A percentile compares a stretch with the other conserved stretches of the same genome.
These are phyloP conservation scores for Phytophthora nicotianae DNA, from an alignment of 352 stramenopile species.

Conservation along the genomic window DNA sequence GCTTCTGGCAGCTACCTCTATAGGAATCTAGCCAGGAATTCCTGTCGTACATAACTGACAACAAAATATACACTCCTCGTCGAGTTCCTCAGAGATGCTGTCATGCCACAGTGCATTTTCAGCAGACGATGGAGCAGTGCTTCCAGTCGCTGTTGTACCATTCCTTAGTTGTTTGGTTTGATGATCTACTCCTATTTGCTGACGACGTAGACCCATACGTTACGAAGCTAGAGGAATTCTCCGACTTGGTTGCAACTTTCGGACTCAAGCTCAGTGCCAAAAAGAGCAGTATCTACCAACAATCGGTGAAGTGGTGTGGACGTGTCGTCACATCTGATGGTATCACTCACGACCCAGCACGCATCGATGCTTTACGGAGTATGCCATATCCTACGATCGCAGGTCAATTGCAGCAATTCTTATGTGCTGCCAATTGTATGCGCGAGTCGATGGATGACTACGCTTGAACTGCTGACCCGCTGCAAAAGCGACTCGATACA, in stretches of 20 bases:
- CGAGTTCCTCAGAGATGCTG: background rate
- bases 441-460: slow-evolving; percentile 6
- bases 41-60: background rate
- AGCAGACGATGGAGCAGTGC: slow-evolving; percentile 2
- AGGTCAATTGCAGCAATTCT: slow-evolving; percentile 3
- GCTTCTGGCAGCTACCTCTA: background rate
- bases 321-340: background rate
- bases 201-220: slow-evolving; percentile 28
- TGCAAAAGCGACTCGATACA: background rate
- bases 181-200: slow-evolving; percentile 33
- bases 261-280: slow-evolving; percentile 11
- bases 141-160: background rate
- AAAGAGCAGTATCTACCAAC: slow-evolving; percentile 5
- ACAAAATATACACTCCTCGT: slow-evolving; percentile 3
- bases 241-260: slow-evolving; percentile 18
- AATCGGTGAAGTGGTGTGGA: background rate
- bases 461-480: background rate
- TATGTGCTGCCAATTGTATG: slow-evolving; percentile 8
- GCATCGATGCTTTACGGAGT: background rate
- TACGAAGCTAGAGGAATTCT: slow-evolving; percentile 20
- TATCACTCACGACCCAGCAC: background rate
- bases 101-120: background rate
- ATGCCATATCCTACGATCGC: background rate
- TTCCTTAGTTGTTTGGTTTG: background rate
- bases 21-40: background rate